Evolutionary conservation across 1,284 basidiomycete genomes (phyloP).

Genomic region (Mycosarcoma maydis): DNA sequence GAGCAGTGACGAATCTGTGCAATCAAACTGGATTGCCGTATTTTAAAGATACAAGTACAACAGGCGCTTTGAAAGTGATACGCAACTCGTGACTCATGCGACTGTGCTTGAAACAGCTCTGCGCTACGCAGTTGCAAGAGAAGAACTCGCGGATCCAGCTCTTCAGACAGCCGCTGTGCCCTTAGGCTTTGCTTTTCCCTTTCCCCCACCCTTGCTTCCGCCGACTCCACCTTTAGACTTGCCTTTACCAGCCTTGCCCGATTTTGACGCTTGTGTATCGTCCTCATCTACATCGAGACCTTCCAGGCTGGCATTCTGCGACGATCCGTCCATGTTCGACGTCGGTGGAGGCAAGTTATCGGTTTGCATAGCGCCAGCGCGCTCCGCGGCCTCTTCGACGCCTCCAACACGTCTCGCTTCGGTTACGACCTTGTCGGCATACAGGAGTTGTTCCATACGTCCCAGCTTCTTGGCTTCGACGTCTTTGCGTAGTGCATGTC

Average conservation of each 20-base stretch:
- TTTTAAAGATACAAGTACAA: constrained; percentile 33
- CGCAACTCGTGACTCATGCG: no score
- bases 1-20: background rate
- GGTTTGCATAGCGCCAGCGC: constrained; percentile 48
- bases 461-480: constrained; percentile 60
- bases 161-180: constrained; percentile 15
- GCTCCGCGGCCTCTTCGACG: constrained; percentile 58
- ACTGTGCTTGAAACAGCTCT: background rate
- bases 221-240: constrained; percentile 18
- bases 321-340: constrained; percentile 8
- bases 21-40: no score
- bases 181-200: constrained; percentile 27
- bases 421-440: constrained; percentile 63
- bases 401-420: constrained; percentile 60
- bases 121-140: constrained; percentile 22
- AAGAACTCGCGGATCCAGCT: constrained; percentile 32
- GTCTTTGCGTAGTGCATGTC: constrained; percentile 63
- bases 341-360: constrained; percentile 34
- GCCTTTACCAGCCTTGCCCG: constrained; percentile 17
- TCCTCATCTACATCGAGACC: constrained; percentile 30
- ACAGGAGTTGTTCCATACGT: constrained; percentile 64
- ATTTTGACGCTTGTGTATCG: constrained; percentile 10
- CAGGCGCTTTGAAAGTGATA: background rate
- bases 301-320: constrained; percentile 14
- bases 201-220: constrained; percentile 17